These are phyloP conservation scores for Boletus fagicola DNA, from an alignment of 768 basidiomycete species.

Conservation along the genomic window DNA sequence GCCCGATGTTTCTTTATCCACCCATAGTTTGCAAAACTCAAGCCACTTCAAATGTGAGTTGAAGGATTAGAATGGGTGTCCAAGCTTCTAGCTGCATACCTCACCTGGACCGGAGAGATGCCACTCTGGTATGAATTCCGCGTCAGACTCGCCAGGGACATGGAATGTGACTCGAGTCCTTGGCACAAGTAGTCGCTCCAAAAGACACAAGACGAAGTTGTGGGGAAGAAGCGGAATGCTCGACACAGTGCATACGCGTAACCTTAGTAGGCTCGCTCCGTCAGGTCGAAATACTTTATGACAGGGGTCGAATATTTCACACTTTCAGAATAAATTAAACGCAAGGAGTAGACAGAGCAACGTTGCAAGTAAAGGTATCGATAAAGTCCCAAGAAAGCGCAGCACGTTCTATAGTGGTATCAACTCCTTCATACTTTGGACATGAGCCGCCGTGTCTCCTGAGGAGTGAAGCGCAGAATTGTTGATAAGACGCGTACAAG, in stretches of 20 bases:
- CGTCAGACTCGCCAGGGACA: constrained; percentile 70
- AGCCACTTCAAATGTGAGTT: constrained; percentile 53
- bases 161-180: constrained; percentile 22
- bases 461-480: constrained; percentile 91
- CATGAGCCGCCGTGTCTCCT: constrained; percentile 85
- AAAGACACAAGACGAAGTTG: not conserved
- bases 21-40: constrained; percentile 57
- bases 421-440: constrained; percentile 64
- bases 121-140: constrained; percentile 74
- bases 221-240: not conserved
- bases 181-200: not conserved
- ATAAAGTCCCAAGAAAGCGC: not conserved
- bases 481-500: constrained; percentile 89
- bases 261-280: not conserved
- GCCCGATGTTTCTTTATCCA: constrained; percentile 46
- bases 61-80: constrained; percentile 3
- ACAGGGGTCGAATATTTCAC: not conserved
- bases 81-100: constrained; percentile 14
- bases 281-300: not conserved
- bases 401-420: not conserved
- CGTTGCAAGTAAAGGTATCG: not conserved
- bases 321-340: not conserved
- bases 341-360: not conserved
- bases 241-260: not conserved
- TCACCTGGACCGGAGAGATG: constrained; percentile 60